Percentiles rank a stretch among this genome's conserved stretches.
Evolutionary conservation across 139 green algal genomes (phyloP).

Genomic region (Ettlia oleoabundans): DNA sequence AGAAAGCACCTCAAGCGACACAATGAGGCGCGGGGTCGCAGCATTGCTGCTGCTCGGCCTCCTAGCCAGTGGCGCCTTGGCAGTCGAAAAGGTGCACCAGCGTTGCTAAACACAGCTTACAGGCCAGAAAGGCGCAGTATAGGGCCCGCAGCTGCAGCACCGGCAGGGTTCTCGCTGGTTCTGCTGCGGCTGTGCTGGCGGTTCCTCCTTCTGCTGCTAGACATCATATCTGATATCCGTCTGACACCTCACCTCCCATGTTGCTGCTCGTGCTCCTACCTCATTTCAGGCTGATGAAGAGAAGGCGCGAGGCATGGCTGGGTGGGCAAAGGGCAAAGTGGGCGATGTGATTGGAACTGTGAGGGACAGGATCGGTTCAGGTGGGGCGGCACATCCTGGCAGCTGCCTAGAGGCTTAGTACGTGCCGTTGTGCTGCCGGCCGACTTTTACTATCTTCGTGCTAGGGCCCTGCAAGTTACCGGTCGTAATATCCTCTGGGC

Average conservation of each 20-base stretch:
- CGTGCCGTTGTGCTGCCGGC: too few species aligned
- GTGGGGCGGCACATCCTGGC: not conserved
- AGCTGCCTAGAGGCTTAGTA: too few species aligned
- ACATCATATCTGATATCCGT: not conserved
- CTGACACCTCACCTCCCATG: not conserved
- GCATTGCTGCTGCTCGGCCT: not conserved
- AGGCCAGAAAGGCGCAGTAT: not conserved
- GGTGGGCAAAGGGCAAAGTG: conserved; percentile 34
- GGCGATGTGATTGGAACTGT: conserved; percentile 21
- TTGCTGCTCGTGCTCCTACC: not conserved
- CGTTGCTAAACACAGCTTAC: too few species aligned
- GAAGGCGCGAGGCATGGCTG: conserved; percentile 28
- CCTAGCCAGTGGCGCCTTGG: not conserved
- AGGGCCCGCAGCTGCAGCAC: not conserved
- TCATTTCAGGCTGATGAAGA: conserved; percentile 12
- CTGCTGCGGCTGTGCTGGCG: not conserved
- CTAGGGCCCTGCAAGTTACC: too few species aligned
- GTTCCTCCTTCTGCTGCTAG: too few species aligned
- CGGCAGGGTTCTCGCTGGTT: not conserved
- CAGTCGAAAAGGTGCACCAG: not conserved
- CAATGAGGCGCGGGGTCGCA: not conserved
- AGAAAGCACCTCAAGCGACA: not conserved
- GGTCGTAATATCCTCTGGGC: too few species aligned
- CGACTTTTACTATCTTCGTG: too few species aligned
- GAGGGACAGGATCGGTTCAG: conserved; percentile 40